Base-by-base conservation (phyloP, 2,329 filamentous ascomycete genomes). In the Botrytis fabae region DNA sequence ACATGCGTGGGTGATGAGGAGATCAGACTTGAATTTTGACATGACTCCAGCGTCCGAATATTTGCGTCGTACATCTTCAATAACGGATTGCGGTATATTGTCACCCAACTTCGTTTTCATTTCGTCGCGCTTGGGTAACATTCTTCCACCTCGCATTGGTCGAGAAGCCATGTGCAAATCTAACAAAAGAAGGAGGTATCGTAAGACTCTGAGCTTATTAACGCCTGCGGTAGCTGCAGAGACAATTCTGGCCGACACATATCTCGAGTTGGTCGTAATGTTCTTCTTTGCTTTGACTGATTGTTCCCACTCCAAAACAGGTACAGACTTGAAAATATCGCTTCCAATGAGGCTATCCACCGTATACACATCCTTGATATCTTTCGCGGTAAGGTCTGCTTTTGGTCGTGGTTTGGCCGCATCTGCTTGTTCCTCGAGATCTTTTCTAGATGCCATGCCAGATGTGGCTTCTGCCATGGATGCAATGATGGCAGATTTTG, bases 241-340 rank as follows among this genome's bases (percentile, higher is more conserved):
- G 51, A 84, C 80, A 72, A 84, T 85, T 59, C 92, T 89, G 71
- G 84, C 83, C 1, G 91, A 90, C 8, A 94, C 90, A 77, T 88
- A 95, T 74, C 86, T 86, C 54, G 89, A 92, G 60, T 82, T 83
- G 25, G 64, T 83, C 63, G 86, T 80, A 54, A 93, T 85, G 70
- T 85, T 84, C 76, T 90, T 85, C 46, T 86, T 86, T 38, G 86
- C 85, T 77, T 87, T 86, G n/a, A 87, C 85, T 65, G 87, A 86
- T 73, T 93, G 89, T 76, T 92, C 86, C 93, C 93, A 96, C 76
- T 93, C 90, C 79, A 89, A 89, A 73, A 95, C 87, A 18, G 90
- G 88, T 12, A 96, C 85, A 20, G 89, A 83, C 69, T 89, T 88
- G 81, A 94, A 86, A 38, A 92, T 87, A 54, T 92, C 90, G 35